A percentile compares a stretch with the other conserved stretches of the same genome.
Conservation (phyloP, 2,329 filamentous ascomycete genomes). For the Elsinoe ampelina region DNA sequence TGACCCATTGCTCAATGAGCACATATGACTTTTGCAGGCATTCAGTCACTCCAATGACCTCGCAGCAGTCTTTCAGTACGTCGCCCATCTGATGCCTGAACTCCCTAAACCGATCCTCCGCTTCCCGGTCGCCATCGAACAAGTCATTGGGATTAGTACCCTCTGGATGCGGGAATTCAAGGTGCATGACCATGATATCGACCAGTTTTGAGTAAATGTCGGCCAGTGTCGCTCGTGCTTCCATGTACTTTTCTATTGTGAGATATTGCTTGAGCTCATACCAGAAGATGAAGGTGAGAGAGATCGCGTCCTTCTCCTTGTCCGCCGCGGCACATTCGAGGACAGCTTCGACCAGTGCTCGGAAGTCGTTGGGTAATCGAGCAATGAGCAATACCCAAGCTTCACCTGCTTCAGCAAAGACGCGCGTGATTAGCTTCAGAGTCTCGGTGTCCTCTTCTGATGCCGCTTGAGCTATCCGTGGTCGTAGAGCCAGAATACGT, state of each 20-base stretch:
- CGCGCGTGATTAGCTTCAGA: slow-evolving; percentile 78
- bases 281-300: slow-evolving; percentile 94
- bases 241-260: slow-evolving; percentile 78
- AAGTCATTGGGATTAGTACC: slow-evolving; percentile 66
- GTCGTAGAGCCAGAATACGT: slow-evolving; percentile 62
- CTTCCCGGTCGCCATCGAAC: slow-evolving; percentile 90
- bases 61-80: slow-evolving; percentile 91
- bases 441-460: slow-evolving; percentile 75
- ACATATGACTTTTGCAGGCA: slow-evolving; percentile 83
- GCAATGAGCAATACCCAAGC: slow-evolving; percentile 91
- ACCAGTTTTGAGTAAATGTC: slow-evolving; percentile 84
- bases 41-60: slow-evolving; percentile 87
- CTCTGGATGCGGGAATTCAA: slow-evolving; percentile 76
- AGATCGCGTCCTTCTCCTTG: slow-evolving; percentile 81
- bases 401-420: slow-evolving; percentile 88
- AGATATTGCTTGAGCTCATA: slow-evolving; percentile 97
- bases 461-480: slow-evolving; percentile 65
- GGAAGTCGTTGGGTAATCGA: slow-evolving; percentile 70
- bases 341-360: slow-evolving; percentile 75
- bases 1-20: slow-evolving; percentile 80
- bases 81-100: slow-evolving; percentile 97
- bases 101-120: slow-evolving; percentile 92
- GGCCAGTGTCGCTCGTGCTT: slow-evolving; percentile 65
- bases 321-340: slow-evolving; percentile 87
- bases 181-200: slow-evolving; percentile 82